phyloP scores from a whole-genome alignment of 2,329 filamentous ascomycete genomes.

The Penicillium psychrosexuale region DNA sequence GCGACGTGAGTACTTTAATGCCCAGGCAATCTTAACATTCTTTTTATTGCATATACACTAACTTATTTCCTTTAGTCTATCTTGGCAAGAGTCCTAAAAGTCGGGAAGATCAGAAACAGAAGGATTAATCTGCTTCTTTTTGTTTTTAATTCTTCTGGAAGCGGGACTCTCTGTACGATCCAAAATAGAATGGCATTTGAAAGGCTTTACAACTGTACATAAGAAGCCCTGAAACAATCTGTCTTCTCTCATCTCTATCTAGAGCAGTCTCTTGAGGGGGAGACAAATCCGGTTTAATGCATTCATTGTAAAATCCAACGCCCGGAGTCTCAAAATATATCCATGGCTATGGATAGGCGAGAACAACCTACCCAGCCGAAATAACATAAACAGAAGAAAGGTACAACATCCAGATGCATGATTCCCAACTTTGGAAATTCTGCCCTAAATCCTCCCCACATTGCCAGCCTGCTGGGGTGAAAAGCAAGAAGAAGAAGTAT shows the following conservation, averaged over 20 bases:
- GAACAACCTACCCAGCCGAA: constrained; percentile 1
- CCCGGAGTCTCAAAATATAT: constrained; percentile 5
- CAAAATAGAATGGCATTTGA: neutral
- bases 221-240: neutral
- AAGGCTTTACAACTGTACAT: neutral
- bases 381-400: constrained; percentile 6
- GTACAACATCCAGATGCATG: neutral
- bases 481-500: constrained; percentile 10
- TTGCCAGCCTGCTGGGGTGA: constrained; percentile 20
- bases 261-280: too few relatives aligned
- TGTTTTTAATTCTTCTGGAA: neutral
- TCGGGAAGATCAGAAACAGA: neutral
- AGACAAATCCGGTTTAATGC: neutral
- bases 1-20: constrained; percentile 24
- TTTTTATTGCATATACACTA: neutral
- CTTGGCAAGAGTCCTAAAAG: constrained; percentile 23
- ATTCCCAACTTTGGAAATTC: neutral
- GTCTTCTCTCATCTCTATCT: neutral
- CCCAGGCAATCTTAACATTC: neutral
- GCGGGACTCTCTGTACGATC: neutral
- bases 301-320: neutral
- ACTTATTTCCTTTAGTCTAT: constrained; percentile 22
- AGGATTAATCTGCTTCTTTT: neutral
- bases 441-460: constrained; percentile 1
- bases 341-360: neutral